Evolutionary conservation across 2,329 filamentous ascomycete species (phyloP).

Genomic region (Aspergillus ruber): DNA sequence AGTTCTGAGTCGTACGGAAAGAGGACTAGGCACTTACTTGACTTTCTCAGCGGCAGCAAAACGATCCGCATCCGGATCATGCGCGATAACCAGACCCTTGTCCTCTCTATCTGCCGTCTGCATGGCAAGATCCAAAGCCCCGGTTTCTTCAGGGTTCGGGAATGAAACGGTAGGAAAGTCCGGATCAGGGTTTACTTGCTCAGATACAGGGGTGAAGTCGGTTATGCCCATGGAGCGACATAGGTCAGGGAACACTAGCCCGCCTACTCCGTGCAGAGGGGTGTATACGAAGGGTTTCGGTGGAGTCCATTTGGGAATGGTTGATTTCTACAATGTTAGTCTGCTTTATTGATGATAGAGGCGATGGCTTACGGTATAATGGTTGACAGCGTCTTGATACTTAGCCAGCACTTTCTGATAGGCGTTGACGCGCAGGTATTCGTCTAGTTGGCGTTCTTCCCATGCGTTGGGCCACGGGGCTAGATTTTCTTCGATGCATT

Average conservation of each 20-base stretch:
- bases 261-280: slow-evolving; percentile 36
- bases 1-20: background rate
- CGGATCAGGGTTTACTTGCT: slow-evolving; percentile 54
- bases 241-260: slow-evolving; percentile 27
- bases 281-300: slow-evolving; percentile 38
- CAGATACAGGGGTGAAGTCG: slow-evolving; percentile 29
- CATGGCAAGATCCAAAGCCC: slow-evolving; percentile 55
- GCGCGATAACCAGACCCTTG: slow-evolving; percentile 52
- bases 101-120: slow-evolving; percentile 46
- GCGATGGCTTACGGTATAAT: slow-evolving; percentile 24
- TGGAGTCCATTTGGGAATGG: slow-evolving; percentile 19
- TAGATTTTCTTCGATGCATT: slow-evolving; percentile 50
- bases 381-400: slow-evolving; percentile 24
- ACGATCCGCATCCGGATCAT: slow-evolving; percentile 60
- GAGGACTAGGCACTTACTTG: slow-evolving; percentile 21
- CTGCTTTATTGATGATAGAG: background rate
- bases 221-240: slow-evolving; percentile 27
- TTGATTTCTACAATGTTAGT: slow-evolving; percentile 27
- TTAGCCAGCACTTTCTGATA: slow-evolving; percentile 22
- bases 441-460: slow-evolving; percentile 42
- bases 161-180: slow-evolving; percentile 60
- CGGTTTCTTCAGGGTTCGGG: slow-evolving; percentile 60
- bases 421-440: slow-evolving; percentile 21
- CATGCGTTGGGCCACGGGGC: slow-evolving; percentile 42
- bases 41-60: slow-evolving; percentile 57